phyloP scores from a whole-genome alignment of 2,329 filamentous ascomycete genomes.

The Scedosporium boydii region DNA sequence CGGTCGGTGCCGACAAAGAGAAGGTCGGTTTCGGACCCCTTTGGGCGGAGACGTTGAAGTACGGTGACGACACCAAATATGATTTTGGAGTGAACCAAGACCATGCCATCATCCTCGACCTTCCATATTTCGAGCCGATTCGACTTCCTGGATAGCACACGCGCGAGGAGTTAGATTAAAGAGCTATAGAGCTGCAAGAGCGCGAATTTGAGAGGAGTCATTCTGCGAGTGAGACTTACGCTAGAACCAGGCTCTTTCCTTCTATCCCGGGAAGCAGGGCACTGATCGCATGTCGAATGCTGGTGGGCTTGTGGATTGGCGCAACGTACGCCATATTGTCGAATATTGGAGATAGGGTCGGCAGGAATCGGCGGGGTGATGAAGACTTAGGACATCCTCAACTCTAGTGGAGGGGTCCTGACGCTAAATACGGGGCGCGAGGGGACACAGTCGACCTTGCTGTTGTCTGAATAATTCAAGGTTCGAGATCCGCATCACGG shows the following conservation, averaged over 20 bases:
- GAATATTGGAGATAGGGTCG: neutral
- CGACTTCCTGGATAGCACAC: conserved; percentile 50
- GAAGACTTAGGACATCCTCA: neutral
- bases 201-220: neutral
- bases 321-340: conserved; percentile 80
- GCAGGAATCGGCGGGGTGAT: neutral
- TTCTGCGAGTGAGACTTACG: conserved; percentile 47
- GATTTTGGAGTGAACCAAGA: conserved; percentile 56
- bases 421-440: neutral
- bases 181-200: neutral
- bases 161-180: neutral
- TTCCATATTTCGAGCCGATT: conserved; percentile 82
- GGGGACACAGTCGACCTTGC: neutral
- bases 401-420: neutral
- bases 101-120: conserved; percentile 53
- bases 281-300: conserved; percentile 79
- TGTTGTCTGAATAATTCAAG: neutral
- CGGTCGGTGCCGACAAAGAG: conserved; percentile 89
- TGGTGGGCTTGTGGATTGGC: conserved; percentile 86
- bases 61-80: conserved; percentile 83
- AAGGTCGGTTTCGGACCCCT: conserved; percentile 66
- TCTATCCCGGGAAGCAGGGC: conserved; percentile 62
- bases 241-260: conserved; percentile 69
- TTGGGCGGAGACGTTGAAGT: conserved; percentile 69
- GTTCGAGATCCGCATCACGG: neutral